Evolutionary conservation across 1,139 yeast species (phyloP).

Genomic region (Suhomyces panamericanus): DNA sequence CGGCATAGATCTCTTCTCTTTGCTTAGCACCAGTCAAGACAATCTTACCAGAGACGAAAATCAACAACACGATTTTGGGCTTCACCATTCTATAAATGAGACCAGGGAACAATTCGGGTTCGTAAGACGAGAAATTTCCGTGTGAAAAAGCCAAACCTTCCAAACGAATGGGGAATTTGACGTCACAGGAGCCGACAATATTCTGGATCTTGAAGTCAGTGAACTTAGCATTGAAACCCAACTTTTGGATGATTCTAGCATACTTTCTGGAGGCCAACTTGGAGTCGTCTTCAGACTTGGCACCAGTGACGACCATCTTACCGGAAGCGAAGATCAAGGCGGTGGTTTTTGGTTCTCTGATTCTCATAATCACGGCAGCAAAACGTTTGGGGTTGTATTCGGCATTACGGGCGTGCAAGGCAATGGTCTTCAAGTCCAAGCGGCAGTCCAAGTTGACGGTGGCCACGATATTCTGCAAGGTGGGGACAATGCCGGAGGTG

Average conservation of each 20-base stretch:
- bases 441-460: constrained; percentile 97
- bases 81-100: constrained; percentile 98
- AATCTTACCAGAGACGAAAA: constrained; percentile 96
- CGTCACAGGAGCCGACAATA: constrained; percentile 98
- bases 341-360: constrained; percentile 97
- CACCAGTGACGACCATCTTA: constrained; percentile 99
- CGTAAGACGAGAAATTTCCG: constrained; percentile 98
- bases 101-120: constrained; percentile 98
- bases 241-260: constrained; percentile 96
- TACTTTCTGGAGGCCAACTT: constrained; percentile 95
- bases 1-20: constrained; percentile 97
- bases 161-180: constrained; percentile 92
- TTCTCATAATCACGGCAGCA: constrained; percentile 99
- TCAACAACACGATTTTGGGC: constrained; percentile 93
- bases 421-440: constrained; percentile 92
- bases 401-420: constrained; percentile 98
- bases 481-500: constrained; percentile 93
- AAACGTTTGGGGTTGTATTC: constrained; percentile 97
- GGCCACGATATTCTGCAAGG: constrained; percentile 95
- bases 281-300: constrained; percentile 96
- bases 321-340: constrained; percentile 98
- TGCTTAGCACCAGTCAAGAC: constrained; percentile 99
- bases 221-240: constrained; percentile 94
- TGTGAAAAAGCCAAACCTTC: constrained; percentile 98
- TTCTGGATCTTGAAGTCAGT: constrained; percentile 97